Evolutionary conservation across 768 basidiomycete genomes (phyloP).

Genomic region (Pisolithus sp.): DNA sequence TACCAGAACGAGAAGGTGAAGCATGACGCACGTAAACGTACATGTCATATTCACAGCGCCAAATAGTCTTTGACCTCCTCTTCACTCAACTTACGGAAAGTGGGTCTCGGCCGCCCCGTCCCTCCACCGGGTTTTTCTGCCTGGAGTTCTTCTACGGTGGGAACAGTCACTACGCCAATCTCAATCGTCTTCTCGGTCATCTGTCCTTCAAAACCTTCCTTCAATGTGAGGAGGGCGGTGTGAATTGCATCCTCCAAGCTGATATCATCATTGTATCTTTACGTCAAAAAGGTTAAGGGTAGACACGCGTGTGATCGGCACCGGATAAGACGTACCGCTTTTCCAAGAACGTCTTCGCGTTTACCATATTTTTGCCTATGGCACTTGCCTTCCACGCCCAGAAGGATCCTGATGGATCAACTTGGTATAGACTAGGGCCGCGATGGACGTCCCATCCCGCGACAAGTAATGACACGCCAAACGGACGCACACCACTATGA

Average conservation of each 20-base stretch:
- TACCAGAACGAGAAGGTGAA: conserved; percentile 10
- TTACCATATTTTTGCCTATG: conserved; percentile 99
- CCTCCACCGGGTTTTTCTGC: conserved; percentile 63
- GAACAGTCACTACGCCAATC: conserved; percentile 92
- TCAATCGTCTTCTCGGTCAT: conserved; percentile 99
- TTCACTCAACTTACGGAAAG: conserved; percentile 92
- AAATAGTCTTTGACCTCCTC: conserved; percentile 97
- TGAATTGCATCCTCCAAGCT: conserved; percentile 98
- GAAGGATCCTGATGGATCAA: conserved; percentile 97
- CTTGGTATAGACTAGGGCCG: conserved; percentile 97
- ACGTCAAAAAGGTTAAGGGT: conserved; percentile 13
- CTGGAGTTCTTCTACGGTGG: conserved; percentile 52
- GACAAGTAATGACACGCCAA: conserved; percentile 93
- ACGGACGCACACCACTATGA: conserved; percentile 94
- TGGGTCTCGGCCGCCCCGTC: conserved; percentile 70
- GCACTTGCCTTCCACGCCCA: conserved; percentile 99
- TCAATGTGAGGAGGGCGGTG: conserved; percentile 93
- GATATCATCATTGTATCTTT: conserved; percentile 97
- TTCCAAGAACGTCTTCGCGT: conserved; percentile 98
- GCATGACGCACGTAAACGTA: conserved; percentile 27
- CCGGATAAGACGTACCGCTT: conserved; percentile 66
- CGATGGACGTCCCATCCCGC: conserved; percentile 94
- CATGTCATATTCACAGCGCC: conserved; percentile 52
- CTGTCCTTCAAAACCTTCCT: conserved; percentile 99
- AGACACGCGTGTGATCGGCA: conserved; percentile 14